A percentile compares a stretch with the other conserved stretches of the same genome.
These are phyloP conservation scores for Misopates orontium DNA, from an alignment of 257 asterid genomes.

Conservation along the genomic window DNA sequence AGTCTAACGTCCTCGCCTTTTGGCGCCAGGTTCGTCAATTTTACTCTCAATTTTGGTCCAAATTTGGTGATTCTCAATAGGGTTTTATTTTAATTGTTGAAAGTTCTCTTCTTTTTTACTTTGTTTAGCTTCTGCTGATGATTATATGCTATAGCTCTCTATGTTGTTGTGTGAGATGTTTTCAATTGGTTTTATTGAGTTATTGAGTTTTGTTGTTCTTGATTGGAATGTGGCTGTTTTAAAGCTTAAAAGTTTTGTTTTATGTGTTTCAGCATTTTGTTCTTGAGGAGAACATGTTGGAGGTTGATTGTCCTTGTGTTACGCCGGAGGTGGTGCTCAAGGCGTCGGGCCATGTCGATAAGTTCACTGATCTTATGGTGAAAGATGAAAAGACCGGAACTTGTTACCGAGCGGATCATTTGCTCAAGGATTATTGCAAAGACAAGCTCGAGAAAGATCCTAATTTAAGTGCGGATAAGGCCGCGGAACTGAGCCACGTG, in stretches of 20 bases:
- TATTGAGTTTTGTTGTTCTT: no score
- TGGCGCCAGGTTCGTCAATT: slow-evolving; percentile 57
- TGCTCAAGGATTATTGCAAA: slow-evolving; percentile 74
- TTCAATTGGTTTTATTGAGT: no score
- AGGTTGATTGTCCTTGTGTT: slow-evolving; percentile 85
- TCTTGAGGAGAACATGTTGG: slow-evolving; percentile 74
- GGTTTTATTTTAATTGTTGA: no score
- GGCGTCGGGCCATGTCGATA: slow-evolving; percentile 88
- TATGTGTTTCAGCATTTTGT: slow-evolving; percentile 65
- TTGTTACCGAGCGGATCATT: slow-evolving; percentile 76
- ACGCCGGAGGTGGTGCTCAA: slow-evolving; percentile 78
- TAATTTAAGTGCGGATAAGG: slow-evolving; percentile 46
- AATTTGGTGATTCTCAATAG: no score
- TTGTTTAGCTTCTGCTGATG: no score
- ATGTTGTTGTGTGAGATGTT: background rate
- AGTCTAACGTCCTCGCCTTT: slow-evolving; percentile 57
- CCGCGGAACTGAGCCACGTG: slow-evolving; percentile 55
- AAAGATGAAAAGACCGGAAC: slow-evolving; percentile 73
- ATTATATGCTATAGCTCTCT: background rate
- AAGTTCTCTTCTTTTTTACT: no score
- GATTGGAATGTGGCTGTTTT: no score
- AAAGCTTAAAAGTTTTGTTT: background rate
- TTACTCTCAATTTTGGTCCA: no score
- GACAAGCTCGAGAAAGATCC: slow-evolving; percentile 78
- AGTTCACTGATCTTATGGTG: slow-evolving; percentile 89